These are phyloP conservation scores for Nigrograna mackinnonii DNA, from an alignment of 2,329 filamentous ascomycete species.

Conservation along the genomic window DNA sequence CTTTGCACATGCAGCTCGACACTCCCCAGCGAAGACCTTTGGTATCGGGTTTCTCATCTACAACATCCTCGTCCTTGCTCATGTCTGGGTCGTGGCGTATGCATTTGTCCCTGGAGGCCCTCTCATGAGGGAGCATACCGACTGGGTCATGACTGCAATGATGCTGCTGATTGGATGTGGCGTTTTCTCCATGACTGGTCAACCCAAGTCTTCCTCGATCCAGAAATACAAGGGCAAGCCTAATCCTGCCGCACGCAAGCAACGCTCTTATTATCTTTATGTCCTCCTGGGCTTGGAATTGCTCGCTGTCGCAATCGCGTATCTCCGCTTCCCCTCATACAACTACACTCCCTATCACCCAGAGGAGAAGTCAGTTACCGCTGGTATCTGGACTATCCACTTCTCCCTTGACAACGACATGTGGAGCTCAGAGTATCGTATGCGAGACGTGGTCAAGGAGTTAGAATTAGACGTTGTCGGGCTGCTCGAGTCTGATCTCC, in stretches of 20 bases:
- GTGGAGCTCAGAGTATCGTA: conserved; percentile 95
- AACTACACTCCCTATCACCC: conserved; percentile 90
- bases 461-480: conserved; percentile 97
- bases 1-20: conserved; percentile 74
- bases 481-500: conserved; percentile 88
- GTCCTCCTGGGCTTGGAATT: conserved; percentile 77
- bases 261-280: conserved; percentile 70
- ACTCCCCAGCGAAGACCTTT: conserved; percentile 78
- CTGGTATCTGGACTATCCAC: conserved; percentile 98
- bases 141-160: conserved; percentile 89
- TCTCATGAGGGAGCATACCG: conserved; percentile 88
- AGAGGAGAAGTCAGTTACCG: conserved; percentile 84
- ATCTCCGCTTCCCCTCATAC: conserved; percentile 88
- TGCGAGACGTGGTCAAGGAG: conserved; percentile 88
- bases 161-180: conserved; percentile 86
- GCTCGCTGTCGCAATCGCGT: conserved; percentile 77
- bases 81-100: conserved; percentile 98
- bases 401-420: conserved; percentile 98
- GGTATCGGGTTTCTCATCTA: conserved; percentile 89
- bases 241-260: conserved; percentile 53
- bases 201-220: conserved; percentile 50
- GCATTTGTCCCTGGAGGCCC: conserved; percentile 96
- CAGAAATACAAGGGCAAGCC: conserved; percentile 50
- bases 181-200: conserved; percentile 68
- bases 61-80: conserved; percentile 93